Base-by-base conservation (phyloP, 441 rosid species). In the Daphne laureola region DNA sequence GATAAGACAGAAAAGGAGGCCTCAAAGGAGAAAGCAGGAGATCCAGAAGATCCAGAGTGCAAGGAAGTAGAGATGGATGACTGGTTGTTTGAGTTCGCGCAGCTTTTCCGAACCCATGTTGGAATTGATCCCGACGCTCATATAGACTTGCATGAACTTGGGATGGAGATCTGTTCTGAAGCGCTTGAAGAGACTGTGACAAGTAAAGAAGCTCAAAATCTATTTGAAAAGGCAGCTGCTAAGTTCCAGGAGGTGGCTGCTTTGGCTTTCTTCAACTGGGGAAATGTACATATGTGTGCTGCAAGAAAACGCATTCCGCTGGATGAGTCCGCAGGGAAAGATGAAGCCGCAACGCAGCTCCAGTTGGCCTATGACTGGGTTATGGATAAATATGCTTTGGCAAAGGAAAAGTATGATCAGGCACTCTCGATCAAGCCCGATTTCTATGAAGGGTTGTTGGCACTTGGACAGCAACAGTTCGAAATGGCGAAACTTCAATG, bases 401-500 rank as follows among this genome's bases (percentile, higher is more conserved):
- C 96, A 16, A 77, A 73, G 56, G 82, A 73, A 51, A 86, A 88
- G 54, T 92, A 92, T 18, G 87, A 83, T 49, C 79, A 86, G 35
- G 96, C 96, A 41, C 78, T 91, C 5, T 35, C 64, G 47, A 84
- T 91, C 68, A 91, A 91, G 65, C 91, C 98, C 0, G 95, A 88
- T 51, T 91, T 91, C 63, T 88, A 92, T 21, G 98, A 92, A 56
- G 96, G 98, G 17, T 66, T 92, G 65, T 84, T 86, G 17, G 96
- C 96, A 5, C 65, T 84, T 55, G 98, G 96, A 41, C 98, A 88
- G 67, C 98, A 92, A 55, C 95, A 92, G 23, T 88, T 92, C 54
- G 98, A 92, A 64, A 92, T 88, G 98, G 98, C 98, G 44, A 92
- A 92, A 71, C 98, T 92, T 35, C 90, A 82, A 44, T 92, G 98